These are phyloP conservation scores for Termitomyces sp. DNA, from an alignment of 768 basidiomycete genomes.

Conservation along the genomic window DNA sequence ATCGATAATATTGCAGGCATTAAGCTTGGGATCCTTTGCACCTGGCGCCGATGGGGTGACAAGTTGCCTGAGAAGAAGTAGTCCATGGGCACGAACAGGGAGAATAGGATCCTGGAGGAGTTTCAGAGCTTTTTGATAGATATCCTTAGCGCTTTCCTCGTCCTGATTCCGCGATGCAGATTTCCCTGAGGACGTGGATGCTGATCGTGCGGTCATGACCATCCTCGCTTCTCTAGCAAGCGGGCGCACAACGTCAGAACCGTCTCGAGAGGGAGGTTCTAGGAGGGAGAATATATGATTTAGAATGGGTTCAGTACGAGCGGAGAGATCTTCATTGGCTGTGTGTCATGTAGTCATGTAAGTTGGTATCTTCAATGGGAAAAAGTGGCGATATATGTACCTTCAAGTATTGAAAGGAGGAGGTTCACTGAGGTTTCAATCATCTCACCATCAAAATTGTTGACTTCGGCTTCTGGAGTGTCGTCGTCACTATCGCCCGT, in stretches of 20 bases:
- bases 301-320: conserved; percentile 55
- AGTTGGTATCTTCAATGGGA: neutral
- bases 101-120: conserved; percentile 88
- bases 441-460: conserved; percentile 55
- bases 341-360: conserved; percentile 19
- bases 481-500: conserved; percentile 54
- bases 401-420: conserved; percentile 82
- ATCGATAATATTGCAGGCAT: conserved; percentile 81
- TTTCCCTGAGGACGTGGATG: conserved; percentile 41
- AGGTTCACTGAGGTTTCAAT: conserved; percentile 73
- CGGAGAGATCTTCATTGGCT: conserved; percentile 58
- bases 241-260: conserved; percentile 41
- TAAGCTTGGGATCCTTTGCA: conserved; percentile 17
- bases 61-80: conserved; percentile 76
- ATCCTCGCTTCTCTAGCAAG: conserved; percentile 76
- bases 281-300: conserved; percentile 67
- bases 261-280: conserved; percentile 45
- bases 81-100: conserved; percentile 91
- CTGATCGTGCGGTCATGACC: conserved; percentile 77
- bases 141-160: conserved; percentile 48
- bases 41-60: conserved; percentile 35
- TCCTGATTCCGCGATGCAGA: conserved; percentile 19
- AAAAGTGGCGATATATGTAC: conserved; percentile 32
- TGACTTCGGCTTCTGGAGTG: conserved; percentile 30
- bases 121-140: conserved; percentile 83